A percentile compares a stretch with the other conserved stretches of the same genome.
Conservation (phyloP, 305 asterid species). For the Rubia peregrina region DNA sequence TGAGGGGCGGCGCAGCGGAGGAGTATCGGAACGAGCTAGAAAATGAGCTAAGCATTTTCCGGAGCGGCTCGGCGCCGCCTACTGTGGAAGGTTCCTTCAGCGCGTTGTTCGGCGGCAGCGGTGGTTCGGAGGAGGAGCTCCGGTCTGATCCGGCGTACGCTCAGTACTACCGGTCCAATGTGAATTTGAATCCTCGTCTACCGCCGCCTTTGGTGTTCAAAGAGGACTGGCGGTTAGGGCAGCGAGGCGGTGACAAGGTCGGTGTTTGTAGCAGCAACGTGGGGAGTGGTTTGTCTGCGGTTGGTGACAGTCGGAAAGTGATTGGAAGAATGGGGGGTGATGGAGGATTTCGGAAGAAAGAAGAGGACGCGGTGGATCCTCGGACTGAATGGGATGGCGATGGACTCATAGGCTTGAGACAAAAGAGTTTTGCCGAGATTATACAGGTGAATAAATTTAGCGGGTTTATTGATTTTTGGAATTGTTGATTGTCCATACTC, state of each 20-base stretch:
- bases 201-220: slow-evolving; percentile 41
- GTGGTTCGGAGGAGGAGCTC: slow-evolving; percentile 39
- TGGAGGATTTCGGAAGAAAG: slow-evolving; percentile 26
- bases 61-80: slow-evolving; percentile 77
- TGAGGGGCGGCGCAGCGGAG: slow-evolving; percentile 25
- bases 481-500: background rate
- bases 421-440: slow-evolving; percentile 41
- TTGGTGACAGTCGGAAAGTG: slow-evolving; percentile 45
- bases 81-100: slow-evolving; percentile 44
- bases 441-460: slow-evolving; percentile 41
- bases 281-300: slow-evolving; percentile 17
- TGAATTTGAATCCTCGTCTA: slow-evolving; percentile 52
- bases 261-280: slow-evolving; percentile 5
- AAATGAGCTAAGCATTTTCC: slow-evolving; percentile 39
- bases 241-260: slow-evolving; percentile 27
- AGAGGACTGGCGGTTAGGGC: slow-evolving; percentile 36
- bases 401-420: slow-evolving; percentile 45
- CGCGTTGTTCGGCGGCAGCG: slow-evolving; percentile 22
- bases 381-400: slow-evolving; percentile 42
- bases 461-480: slow-evolving; percentile 13
- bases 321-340: slow-evolving; percentile 15
- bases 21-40: slow-evolving; percentile 47
- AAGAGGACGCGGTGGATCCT: slow-evolving; percentile 27
- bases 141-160: slow-evolving; percentile 66
- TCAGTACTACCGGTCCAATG: slow-evolving; percentile 51